phyloP scores from a whole-genome alignment of 2,329 filamentous ascomycete species.

The Talaromyces sp. region DNA sequence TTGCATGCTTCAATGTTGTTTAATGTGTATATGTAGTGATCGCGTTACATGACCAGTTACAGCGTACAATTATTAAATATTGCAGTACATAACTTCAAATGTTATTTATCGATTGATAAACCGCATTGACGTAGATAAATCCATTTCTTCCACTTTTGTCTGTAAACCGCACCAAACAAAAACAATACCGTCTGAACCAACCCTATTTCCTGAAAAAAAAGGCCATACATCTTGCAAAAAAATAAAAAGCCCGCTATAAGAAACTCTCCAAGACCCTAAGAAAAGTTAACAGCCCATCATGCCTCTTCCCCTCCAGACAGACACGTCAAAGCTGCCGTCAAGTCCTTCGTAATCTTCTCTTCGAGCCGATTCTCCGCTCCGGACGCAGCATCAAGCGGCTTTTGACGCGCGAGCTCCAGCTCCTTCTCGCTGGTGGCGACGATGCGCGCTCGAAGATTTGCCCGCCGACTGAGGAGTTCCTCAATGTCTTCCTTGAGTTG shows the following conservation, averaged over 20 bases:
- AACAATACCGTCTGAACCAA: background rate
- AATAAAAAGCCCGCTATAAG: background rate
- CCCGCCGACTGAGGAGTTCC: conserved; percentile 66
- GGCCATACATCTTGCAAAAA: background rate
- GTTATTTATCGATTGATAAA: background rate
- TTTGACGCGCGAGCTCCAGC: conserved; percentile 51
- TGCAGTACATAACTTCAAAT: too few relatives aligned
- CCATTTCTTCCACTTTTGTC: background rate
- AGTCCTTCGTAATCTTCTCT: conserved; percentile 65
- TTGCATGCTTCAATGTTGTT: too few relatives aligned
- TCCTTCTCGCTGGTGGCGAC: conserved; percentile 69
- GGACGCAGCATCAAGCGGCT: conserved; percentile 32
- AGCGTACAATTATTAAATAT: too few relatives aligned
- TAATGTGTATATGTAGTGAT: too few relatives aligned
- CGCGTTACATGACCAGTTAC: too few relatives aligned
- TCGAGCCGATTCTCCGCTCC: conserved; percentile 63
- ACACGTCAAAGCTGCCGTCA: conserved; percentile 50
- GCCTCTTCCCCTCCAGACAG: conserved; percentile 31
- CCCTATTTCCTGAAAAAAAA: background rate
- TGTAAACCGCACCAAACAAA: background rate
- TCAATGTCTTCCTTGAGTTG: conserved; percentile 76
- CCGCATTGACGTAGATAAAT: background rate
- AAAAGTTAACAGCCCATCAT: conserved; percentile 2
- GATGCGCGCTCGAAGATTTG: conserved; percentile 65
- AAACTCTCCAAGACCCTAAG: too few relatives aligned